Base-by-base conservation (phyloP, 805 yeast genomes). In the Tetrapisispora nanseiensis region DNA sequence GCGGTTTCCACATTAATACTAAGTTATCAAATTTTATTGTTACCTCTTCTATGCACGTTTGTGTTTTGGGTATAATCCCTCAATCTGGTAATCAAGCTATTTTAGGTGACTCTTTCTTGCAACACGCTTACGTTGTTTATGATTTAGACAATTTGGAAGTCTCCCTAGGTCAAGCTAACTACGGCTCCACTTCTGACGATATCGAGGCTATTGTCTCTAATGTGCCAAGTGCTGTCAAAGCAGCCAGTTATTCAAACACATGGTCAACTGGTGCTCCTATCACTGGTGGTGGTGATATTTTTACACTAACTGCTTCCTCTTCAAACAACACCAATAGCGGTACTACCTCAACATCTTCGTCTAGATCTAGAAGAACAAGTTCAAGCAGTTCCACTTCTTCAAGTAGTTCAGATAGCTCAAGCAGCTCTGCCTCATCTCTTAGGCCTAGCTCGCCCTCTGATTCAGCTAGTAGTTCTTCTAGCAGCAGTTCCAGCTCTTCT, bases 31-130 rank as follows among this genome's bases (percentile, higher is more conserved):
- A 63, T 49, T 61, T 64, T 46, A 46, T 67, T 26, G 44, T 66
- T 26, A 37, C 37, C 19, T 45, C 51, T 27, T 54, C 62, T 20
- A 18, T 28, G 24, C 11, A 27, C 20, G 19, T 32, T 11, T 77
- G 81, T 62, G 70, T 67, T 6, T 49, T 76, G 30, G 78, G 74
- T 6, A 45, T 75, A 4, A 40, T 51, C 3, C 59, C 64, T 11
- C 49, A 51, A 28, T 48, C 62, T 22, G 47, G 28, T 16, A 7
- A 56, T 5, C 44, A 44, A 13, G 54, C 69, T 32, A 67, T 71
- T 9, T 56, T 77, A n/a, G 85, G 85, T 43, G 82, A 77, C 55
- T 66, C 72, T 4, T 76, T 79, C 61, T 56, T 79, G 46, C 65
- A 75, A 44, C 61, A 70, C 31, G 78, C 77, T 2, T 79, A 78